Percentiles rank a stretch among this genome's conserved stretches.
Evolutionary conservation across 805 yeast species (phyloP).

Genomic region (Hanseniaspora vineae): DNA sequence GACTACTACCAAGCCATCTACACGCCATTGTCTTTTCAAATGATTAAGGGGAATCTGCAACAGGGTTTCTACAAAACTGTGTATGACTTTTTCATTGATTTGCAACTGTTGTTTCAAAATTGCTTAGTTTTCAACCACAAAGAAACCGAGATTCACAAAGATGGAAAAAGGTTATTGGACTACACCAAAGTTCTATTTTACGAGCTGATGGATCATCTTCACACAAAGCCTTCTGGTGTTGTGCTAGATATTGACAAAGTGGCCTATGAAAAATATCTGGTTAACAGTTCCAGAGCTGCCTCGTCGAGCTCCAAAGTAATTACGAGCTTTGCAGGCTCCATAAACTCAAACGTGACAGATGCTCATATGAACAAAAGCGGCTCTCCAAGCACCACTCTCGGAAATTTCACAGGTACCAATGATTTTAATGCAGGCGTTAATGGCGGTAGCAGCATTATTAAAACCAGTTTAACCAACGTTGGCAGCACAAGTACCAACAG

Average conservation of each 20-base stretch:
- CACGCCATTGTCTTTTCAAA: constrained; percentile 60
- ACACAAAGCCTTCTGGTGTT: constrained; percentile 18
- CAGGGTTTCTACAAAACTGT: constrained; percentile 40
- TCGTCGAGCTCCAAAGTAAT: too few relatives aligned
- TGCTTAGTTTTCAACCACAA: constrained; percentile 71
- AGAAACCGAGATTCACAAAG: constrained; percentile 55
- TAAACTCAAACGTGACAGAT: neutral
- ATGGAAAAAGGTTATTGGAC: constrained; percentile 48
- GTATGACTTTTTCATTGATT: constrained; percentile 44
- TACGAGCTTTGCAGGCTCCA: neutral
- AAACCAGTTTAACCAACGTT: too few relatives aligned
- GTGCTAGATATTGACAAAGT: constrained; percentile 18
- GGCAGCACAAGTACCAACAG: neutral
- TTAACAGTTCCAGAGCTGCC: constrained; percentile 7
- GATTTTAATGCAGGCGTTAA: neutral
- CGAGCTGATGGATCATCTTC: constrained; percentile 16
- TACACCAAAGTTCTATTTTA: constrained; percentile 30
- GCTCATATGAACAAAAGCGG: neutral
- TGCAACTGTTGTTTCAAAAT: constrained; percentile 57
- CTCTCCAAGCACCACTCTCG: neutral
- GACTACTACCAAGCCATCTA: constrained; percentile 66
- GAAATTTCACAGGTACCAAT: neutral
- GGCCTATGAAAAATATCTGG: constrained; percentile 19
- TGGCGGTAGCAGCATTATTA: too few relatives aligned
- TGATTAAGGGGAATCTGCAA: constrained; percentile 40